Conservation (phyloP, 495 filamentous ascomycete genomes). For the Penicillium soppii region DNA sequence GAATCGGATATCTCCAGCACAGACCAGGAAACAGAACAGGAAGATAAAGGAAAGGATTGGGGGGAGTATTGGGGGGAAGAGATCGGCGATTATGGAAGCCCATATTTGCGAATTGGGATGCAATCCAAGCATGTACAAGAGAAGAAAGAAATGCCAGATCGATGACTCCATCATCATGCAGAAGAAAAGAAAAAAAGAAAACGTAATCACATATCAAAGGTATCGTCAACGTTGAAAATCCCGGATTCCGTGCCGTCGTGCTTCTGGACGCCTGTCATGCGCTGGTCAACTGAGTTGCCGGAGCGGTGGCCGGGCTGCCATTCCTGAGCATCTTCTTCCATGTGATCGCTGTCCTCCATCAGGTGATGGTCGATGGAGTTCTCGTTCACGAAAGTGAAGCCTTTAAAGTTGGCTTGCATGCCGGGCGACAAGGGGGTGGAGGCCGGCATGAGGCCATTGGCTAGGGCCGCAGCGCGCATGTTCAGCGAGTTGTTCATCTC, state of each 20-base stretch:
- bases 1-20: neutral
- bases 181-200: constrained; percentile 21
- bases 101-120: constrained; percentile 25
- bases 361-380: constrained; percentile 93
- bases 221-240: constrained; percentile 68
- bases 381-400: constrained; percentile 98
- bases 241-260: constrained; percentile 61
- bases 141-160: constrained; percentile 32
- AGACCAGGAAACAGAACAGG: neutral
- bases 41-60: neutral
- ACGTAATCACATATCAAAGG: constrained; percentile 66
- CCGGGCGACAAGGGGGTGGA: constrained; percentile 90
- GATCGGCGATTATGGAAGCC: constrained; percentile 17
- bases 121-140: constrained; percentile 41
- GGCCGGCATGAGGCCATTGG: constrained; percentile 73
- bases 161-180: constrained; percentile 47
- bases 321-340: constrained; percentile 70
- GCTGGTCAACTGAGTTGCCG: constrained; percentile 46
- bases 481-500: constrained; percentile 71
- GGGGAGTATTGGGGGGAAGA: neutral
- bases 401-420: constrained; percentile 96
- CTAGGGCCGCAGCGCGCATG: constrained; percentile 74
- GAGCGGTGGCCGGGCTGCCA: constrained; percentile 40
- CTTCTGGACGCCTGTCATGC: constrained; percentile 73
- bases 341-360: constrained; percentile 57